These are phyloP conservation scores for Rhododendron ovatum DNA, from an alignment of 148 eudicot genomes.

Conservation along the genomic window DNA sequence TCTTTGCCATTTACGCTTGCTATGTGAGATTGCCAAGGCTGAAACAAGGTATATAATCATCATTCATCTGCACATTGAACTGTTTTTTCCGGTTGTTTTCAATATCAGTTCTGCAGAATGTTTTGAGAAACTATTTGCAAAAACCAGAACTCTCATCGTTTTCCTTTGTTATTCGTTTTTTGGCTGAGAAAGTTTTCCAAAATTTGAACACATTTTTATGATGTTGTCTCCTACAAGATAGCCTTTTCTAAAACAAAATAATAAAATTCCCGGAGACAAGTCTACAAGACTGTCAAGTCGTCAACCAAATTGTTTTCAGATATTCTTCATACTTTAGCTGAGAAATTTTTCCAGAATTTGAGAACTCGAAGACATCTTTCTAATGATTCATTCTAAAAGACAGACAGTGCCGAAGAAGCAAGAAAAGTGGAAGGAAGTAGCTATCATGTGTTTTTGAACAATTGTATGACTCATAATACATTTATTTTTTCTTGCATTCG, in stretches of 20 bases:
- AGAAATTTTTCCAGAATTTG: not conserved
- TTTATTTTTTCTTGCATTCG: not conserved
- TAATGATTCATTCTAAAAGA: not conserved
- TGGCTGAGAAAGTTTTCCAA: not conserved
- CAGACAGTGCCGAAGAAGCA: not conserved
- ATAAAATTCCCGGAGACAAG: not conserved
- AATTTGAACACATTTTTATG: not conserved
- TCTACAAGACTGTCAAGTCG: not conserved
- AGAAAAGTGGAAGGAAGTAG: not conserved
- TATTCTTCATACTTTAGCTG: not conserved
- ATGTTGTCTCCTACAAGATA: not conserved
- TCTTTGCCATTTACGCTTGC: constrained; percentile 28
- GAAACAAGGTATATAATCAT: constrained; percentile 39
- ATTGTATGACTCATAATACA: not conserved
- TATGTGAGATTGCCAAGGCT: constrained; percentile 26
- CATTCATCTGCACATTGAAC: not conserved
- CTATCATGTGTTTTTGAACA: not conserved
- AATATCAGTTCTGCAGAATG: not conserved
- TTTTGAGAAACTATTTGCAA: not conserved
- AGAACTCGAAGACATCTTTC: not conserved
- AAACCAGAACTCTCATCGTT: not conserved
- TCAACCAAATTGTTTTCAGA: not conserved
- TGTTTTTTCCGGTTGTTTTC: not conserved
- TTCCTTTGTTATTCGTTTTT: not conserved
- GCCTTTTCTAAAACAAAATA: not conserved